Evolutionary conservation across 1,284 basidiomycete genomes (phyloP).

Genomic region (Ceraceosorus guamensis): DNA sequence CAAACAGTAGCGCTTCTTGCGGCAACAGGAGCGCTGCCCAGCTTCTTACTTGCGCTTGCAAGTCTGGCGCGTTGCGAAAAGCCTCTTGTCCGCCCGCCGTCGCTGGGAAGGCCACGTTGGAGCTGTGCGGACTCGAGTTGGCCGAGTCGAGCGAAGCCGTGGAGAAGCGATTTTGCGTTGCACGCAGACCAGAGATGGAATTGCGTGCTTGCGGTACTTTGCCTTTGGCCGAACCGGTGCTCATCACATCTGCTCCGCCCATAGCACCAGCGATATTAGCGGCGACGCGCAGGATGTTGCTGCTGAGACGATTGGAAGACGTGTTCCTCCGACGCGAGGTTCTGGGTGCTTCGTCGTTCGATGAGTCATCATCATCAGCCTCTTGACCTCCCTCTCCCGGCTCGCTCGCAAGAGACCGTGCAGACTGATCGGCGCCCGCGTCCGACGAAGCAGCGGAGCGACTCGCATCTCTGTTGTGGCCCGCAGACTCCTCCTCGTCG

Average conservation of each 20-base stretch:
- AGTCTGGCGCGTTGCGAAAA: too few species aligned
- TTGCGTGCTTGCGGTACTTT: too few species aligned
- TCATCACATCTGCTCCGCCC: too few species aligned
- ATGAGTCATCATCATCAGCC: conserved; percentile 12
- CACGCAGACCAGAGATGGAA: not conserved
- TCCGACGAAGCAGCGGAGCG: not conserved
- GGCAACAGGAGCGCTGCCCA: conserved; percentile 38
- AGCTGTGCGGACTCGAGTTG: not conserved
- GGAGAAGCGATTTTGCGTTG: not conserved
- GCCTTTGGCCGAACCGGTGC: not conserved
- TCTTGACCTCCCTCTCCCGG: conserved; percentile 1
- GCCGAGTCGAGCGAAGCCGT: not conserved
- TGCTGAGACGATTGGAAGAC: conserved; percentile 1
- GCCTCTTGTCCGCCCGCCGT: too few species aligned
- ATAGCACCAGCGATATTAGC: conserved; percentile 2
- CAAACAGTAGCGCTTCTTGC: conserved; percentile 35
- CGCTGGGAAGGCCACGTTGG: not conserved
- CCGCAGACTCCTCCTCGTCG: conserved; percentile 6
- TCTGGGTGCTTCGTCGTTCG: conserved; percentile 6
- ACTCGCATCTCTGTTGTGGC: not conserved
- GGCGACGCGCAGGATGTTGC: conserved; percentile 9
- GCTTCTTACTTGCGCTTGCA: conserved; percentile 7
- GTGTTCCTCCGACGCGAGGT: conserved; percentile 6
- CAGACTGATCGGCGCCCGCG: not conserved
- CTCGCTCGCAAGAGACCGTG: not conserved